phyloP scores from a whole-genome alignment of 306 rosid genomes.

The Inga oerstediana region DNA sequence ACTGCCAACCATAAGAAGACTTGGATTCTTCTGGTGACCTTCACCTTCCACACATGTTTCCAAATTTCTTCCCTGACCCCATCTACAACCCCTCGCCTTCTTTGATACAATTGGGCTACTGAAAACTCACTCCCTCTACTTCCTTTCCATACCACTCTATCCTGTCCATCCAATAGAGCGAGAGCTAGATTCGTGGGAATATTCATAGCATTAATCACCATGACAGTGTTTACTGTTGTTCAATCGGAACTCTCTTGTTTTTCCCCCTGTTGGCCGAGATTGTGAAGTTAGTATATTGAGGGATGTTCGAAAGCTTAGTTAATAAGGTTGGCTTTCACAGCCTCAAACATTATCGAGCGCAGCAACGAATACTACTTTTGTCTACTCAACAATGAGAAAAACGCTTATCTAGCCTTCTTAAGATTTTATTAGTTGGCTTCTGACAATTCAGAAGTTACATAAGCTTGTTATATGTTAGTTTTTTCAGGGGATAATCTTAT shows the following conservation, averaged over 20 bases:
- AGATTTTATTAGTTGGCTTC: background rate
- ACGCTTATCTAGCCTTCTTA: background rate
- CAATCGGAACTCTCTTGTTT: background rate
- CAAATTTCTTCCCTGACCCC: too few species aligned
- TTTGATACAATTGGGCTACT: too few species aligned
- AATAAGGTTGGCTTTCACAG: background rate
- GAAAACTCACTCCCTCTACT: too few species aligned
- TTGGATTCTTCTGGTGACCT: too few species aligned
- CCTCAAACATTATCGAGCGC: constrained; percentile 3
- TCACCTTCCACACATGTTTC: too few species aligned
- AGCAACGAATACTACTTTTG: background rate
- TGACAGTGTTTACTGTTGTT: background rate
- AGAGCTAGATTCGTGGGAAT: constrained; percentile 1
- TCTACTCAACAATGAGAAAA: background rate
- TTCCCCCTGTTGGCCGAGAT: background rate
- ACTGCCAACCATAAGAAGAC: too few species aligned
- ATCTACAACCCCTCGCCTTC: too few species aligned
- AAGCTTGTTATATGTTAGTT: background rate
- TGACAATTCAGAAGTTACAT: background rate
- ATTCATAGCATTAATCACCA: background rate
- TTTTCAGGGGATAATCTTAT: background rate
- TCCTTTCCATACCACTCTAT: too few species aligned
- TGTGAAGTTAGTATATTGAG: background rate
- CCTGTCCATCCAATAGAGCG: constrained; percentile 2
- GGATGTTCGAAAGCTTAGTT: background rate